Percentiles rank a stretch among this genome's conserved stretches.
These are phyloP conservation scores for Saprolegnia parasitica DNA, from an alignment of 352 stramenopile genomes.

Conservation along the genomic window DNA sequence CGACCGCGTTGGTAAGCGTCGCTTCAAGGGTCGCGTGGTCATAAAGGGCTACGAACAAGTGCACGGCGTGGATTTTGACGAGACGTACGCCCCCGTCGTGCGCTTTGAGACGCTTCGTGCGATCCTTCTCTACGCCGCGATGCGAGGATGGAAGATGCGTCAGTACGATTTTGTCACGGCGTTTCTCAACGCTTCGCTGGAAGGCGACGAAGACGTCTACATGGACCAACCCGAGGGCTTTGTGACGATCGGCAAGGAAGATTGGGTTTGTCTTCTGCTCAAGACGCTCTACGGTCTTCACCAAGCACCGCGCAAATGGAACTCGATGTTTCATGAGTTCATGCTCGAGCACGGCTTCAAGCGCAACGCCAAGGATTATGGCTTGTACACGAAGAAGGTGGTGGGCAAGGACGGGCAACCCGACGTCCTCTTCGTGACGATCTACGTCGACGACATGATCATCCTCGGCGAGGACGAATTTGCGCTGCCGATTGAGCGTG, in stretches of 20 bases:
- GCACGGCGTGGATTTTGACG: constrained; percentile 30
- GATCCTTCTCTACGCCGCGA: constrained; percentile 30
- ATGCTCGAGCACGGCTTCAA: constrained; percentile 19
- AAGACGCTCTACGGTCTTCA: constrained; percentile 40
- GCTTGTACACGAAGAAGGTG: constrained; percentile 25
- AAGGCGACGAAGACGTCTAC: constrained; percentile 33
- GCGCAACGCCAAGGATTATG: constrained; percentile 12
- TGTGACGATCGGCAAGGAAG: constrained; percentile 13
- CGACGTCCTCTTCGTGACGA: constrained; percentile 11
- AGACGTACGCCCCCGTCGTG: constrained; percentile 36
- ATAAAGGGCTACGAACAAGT: constrained; percentile 32
- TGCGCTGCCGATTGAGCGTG: not conserved
- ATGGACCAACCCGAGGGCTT: constrained; percentile 29
- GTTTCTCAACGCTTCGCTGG: constrained; percentile 35
- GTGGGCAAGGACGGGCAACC: not conserved
- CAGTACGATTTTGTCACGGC: constrained; percentile 37
- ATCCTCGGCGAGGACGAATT: not conserved
- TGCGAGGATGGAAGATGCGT: constrained; percentile 29
- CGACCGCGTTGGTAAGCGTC: constrained; percentile 27
- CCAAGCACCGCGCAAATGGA: constrained; percentile 35
- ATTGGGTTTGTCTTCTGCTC: constrained; percentile 32
- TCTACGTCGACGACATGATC: constrained; percentile 28
- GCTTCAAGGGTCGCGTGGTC: constrained; percentile 35
- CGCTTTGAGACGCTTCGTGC: constrained; percentile 30
- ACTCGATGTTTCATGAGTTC: constrained; percentile 31